Conservation (phyloP, 2,329 filamentous ascomycete genomes). For the Aspergillus thermomutatus region DNA sequence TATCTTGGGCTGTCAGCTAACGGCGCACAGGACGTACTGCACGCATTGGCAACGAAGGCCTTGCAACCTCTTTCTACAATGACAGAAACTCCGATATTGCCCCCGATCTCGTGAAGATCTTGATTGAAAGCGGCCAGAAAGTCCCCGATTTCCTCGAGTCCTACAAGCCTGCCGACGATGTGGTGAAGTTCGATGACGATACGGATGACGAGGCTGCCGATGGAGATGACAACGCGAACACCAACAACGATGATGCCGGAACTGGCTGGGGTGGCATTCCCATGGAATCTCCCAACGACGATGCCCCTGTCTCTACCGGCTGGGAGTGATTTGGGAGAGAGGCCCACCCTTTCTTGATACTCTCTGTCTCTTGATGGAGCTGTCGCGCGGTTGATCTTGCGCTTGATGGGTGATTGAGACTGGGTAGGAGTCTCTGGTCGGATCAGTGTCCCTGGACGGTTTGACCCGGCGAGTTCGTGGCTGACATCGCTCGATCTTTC, state of each 20-base stretch:
- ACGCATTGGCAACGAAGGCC: slow-evolving; percentile 81
- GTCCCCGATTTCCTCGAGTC: slow-evolving; percentile 77
- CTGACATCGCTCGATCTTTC: background rate
- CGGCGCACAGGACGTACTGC: slow-evolving; percentile 71
- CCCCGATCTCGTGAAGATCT: slow-evolving; percentile 70
- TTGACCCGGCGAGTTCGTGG: background rate
- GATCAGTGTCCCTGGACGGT: background rate
- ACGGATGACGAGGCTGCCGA: slow-evolving; percentile 42
- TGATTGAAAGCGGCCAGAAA: slow-evolving; percentile 73
- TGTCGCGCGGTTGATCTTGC: background rate
- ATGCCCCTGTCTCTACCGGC: background rate
- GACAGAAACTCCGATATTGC: slow-evolving; percentile 72
- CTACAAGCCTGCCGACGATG: slow-evolving; percentile 45
- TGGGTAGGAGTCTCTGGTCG: background rate
- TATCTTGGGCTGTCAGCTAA: background rate
- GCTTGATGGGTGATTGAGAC: background rate
- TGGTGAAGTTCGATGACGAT: slow-evolving; percentile 53
- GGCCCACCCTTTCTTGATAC: background rate
- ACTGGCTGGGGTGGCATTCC: slow-evolving; percentile 15
- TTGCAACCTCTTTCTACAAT: slow-evolving; percentile 87
- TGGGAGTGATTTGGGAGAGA: background rate
- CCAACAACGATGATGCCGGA: slow-evolving; percentile 7
- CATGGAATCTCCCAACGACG: slow-evolving; percentile 10
- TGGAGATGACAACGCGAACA: slow-evolving; percentile 1
- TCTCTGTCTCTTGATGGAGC: background rate